Evolutionary conservation across 495 filamentous ascomycete genomes (phyloP).

Genomic region (Chaetomium cochliodes): DNA sequence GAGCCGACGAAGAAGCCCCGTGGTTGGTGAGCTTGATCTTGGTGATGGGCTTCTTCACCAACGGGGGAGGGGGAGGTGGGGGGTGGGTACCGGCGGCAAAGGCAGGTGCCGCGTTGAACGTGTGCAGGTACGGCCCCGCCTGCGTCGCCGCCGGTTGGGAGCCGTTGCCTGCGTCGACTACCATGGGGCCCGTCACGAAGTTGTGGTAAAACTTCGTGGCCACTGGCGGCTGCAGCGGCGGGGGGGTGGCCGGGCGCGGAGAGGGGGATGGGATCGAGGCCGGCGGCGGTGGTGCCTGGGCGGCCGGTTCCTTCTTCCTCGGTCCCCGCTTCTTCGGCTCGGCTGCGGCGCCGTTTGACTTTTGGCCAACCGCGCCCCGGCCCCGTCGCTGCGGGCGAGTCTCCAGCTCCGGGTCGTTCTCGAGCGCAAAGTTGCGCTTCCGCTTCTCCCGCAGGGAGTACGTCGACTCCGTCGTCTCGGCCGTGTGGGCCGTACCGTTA

Average conservation of each 20-base stretch:
- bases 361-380: conserved; percentile 15
- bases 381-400: conserved; percentile 27
- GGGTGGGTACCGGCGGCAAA: conserved; percentile 25
- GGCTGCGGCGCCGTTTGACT: conserved; percentile 11
- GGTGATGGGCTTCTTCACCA: conserved; percentile 37
- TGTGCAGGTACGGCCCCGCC: conserved; percentile 34
- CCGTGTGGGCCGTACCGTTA: conserved; percentile 30
- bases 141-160: conserved; percentile 22
- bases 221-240: conserved; percentile 27
- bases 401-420: conserved; percentile 38
- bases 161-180: conserved; percentile 8
- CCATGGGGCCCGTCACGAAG: conserved; percentile 8
- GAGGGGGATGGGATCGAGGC: conserved; percentile 24
- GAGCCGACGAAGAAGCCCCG: conserved; percentile 17
- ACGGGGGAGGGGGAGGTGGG: conserved; percentile 29
- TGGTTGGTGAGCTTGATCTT: conserved; percentile 36
- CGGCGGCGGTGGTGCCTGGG: conserved; percentile 23
- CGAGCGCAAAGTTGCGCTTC: conserved; percentile 39
- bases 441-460: conserved; percentile 43
- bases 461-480: conserved; percentile 34
- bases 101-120: conserved; percentile 30
- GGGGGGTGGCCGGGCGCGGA: conserved; percentile 18
- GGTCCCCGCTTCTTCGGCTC: conserved; percentile 32
- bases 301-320: conserved; percentile 23
- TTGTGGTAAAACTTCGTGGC: conserved; percentile 28